These are phyloP conservation scores for Fusarium sulawesiense DNA, from an alignment of 2,329 filamentous ascomycete genomes.

Conservation along the genomic window DNA sequence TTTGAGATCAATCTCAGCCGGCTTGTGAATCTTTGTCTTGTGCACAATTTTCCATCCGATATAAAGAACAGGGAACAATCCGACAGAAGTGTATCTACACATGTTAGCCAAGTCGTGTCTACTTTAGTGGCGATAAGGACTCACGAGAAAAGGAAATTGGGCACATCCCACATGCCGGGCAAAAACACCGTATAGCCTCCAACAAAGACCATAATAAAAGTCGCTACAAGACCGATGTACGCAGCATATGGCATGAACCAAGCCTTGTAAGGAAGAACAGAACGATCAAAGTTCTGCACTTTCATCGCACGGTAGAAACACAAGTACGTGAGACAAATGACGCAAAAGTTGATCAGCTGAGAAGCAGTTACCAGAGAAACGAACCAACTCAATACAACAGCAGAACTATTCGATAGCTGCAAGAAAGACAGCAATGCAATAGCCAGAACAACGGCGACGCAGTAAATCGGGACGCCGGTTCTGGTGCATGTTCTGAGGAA, in stretches of 20 bases:
- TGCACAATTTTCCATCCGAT: conserved; percentile 19
- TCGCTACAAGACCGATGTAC: conserved; percentile 72
- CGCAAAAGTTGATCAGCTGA: conserved; percentile 78
- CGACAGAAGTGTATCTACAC: conserved; percentile 12
- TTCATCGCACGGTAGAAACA: conserved; percentile 76
- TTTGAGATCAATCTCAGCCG: conserved; percentile 1
- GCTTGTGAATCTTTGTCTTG: conserved; percentile 13
- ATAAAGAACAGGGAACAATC: conserved; percentile 5
- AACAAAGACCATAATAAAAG: conserved; percentile 78
- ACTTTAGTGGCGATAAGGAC: conserved; percentile 42
- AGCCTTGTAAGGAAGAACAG: conserved; percentile 76
- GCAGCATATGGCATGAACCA: conserved; percentile 78
- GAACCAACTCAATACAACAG: conserved; percentile 79
- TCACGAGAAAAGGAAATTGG: conserved; percentile 78
- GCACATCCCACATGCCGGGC: conserved; percentile 73
- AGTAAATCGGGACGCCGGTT: conserved; percentile 78
- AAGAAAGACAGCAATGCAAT: conserved; percentile 80
- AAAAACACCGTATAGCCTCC: conserved; percentile 82
- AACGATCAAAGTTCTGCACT: conserved; percentile 75
- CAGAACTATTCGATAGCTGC: conserved; percentile 73
- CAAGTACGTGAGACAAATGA: conserved; percentile 77
- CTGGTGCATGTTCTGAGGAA: conserved; percentile 71
- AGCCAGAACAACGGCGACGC: conserved; percentile 72
- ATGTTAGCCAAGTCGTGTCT: fast-evolving
- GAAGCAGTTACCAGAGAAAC: conserved; percentile 77